Conservation (phyloP, 2,329 filamentous ascomycete genomes). For the Talaromyces sp. region DNA sequence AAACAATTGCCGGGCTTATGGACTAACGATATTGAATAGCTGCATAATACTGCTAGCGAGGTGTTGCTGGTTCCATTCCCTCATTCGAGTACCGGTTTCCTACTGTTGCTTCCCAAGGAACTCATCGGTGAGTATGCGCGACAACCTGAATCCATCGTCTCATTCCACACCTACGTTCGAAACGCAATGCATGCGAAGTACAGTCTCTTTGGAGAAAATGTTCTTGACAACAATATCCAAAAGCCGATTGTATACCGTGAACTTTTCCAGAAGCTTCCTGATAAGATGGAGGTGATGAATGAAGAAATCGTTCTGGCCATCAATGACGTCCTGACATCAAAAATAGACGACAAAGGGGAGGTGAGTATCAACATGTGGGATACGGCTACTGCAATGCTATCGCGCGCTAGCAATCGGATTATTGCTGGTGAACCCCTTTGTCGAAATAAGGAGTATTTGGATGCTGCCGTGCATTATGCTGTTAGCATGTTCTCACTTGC, state of each 20-base stretch:
- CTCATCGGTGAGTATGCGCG: not conserved
- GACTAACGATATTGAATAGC: not conserved
- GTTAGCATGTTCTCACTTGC: not conserved
- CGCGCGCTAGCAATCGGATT: not conserved
- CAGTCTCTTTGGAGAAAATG: not conserved
- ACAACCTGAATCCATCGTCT: not conserved
- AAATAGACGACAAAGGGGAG: not conserved
- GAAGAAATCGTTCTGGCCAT: not conserved
- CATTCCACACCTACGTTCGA: not conserved
- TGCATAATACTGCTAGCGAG: not conserved
- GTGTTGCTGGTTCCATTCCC: not conserved
- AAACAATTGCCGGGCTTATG: no score
- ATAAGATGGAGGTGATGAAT: not conserved
- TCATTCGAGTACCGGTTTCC: not conserved
- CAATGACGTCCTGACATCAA: not conserved
- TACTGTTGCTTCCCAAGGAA: not conserved
- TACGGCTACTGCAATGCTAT: not conserved
- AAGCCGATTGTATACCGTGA: not conserved
- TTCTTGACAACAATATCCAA: not conserved
- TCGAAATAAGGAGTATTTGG: not conserved
- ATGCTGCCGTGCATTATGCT: not conserved
- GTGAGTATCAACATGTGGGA: not conserved
- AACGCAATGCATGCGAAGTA: not conserved
- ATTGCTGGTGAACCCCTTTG: not conserved
- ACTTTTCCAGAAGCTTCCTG: not conserved